Evolutionary conservation across 768 basidiomycete genomes (phyloP).

Genomic region (Sarcodon aspratus): DNA sequence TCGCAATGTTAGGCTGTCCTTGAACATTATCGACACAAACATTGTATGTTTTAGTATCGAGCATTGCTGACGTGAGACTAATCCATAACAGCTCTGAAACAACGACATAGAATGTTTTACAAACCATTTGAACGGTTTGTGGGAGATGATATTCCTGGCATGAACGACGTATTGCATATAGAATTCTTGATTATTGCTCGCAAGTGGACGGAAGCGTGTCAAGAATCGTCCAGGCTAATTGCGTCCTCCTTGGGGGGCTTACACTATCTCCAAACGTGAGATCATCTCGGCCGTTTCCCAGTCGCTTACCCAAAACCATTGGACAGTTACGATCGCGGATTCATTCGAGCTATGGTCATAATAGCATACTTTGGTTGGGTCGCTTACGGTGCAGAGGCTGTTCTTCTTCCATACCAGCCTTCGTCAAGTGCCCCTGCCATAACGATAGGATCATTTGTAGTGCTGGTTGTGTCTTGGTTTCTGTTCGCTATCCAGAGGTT

Average conservation of each 20-base stretch:
- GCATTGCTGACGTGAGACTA: not conserved
- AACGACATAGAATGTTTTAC: slow-evolving; percentile 45
- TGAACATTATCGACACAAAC: slow-evolving; percentile 70
- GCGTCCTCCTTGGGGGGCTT: slow-evolving; percentile 44
- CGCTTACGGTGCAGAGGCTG: slow-evolving; percentile 47
- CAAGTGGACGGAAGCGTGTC: slow-evolving; percentile 38
- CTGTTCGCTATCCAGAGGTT: slow-evolving; percentile 53
- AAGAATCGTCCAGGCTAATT: slow-evolving; percentile 40
- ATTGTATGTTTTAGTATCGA: slow-evolving; percentile 33
- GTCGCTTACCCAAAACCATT: not conserved
- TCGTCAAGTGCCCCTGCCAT: slow-evolving; percentile 5
- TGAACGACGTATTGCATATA: slow-evolving; percentile 27
- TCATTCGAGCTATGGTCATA: slow-evolving; percentile 61
- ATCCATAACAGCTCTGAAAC: slow-evolving; percentile 43
- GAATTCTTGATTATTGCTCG: slow-evolving; percentile 29
- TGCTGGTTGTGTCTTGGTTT: slow-evolving; percentile 26
- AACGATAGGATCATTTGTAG: slow-evolving; percentile 18
- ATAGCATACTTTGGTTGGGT: slow-evolving; percentile 73
- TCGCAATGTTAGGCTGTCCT: slow-evolving; percentile 39
- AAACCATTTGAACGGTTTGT: slow-evolving; percentile 46
- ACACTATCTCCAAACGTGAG: slow-evolving; percentile 65
- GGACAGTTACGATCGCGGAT: slow-evolving; percentile 57
- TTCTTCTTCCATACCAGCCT: slow-evolving; percentile 30
- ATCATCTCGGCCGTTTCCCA: not conserved
- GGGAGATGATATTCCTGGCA: slow-evolving; percentile 22